Evolutionary conservation across 441 rosid genomes (phyloP), one percentile per base, ranked within the genome.

Genomic region (Caryocar brasiliense): DNA sequence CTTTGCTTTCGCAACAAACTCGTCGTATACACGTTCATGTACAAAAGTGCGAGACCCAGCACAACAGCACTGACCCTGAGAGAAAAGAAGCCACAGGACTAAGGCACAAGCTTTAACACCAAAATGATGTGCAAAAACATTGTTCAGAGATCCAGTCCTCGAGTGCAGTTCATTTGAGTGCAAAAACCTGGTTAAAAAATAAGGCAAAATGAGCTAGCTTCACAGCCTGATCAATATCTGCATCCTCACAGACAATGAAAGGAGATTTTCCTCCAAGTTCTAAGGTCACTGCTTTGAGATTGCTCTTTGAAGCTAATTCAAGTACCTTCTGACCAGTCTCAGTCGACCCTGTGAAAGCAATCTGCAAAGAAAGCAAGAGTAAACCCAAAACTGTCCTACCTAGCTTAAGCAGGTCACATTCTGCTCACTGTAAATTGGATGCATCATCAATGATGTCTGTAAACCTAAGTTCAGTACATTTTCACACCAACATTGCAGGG

Each of bases 201-300:
- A 87, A 70, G 23, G 96, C 90, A 54, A 76, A 78, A 63, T 80
- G 93, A 7, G 93, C 93, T 40, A 70, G 82, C 68, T 83, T 90
- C 42, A 80, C 93, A 51, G 85, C 90, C 42, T 76, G 56, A 44
- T 86, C 73, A 2, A 86, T 3, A 23, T 86, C 81, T 56, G 90
- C 93, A 65, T 86, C 96, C 48, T 80, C 90, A 0, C 74, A 83
- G 27, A 86, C 73, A 3, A 86, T 82, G 70, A 83, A 78, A 15
- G 96, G 96, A 22, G 96, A 84, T 59, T 86, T 86, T 40, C 96
- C 90, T 47, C 96, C 96, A 23, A 86, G 96, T 66, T 86, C 93
- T 10, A 86, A 48, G 7, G 90, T 83, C 24, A 84, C 93, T 3
- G 87, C 70, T 59, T 86, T 86, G 12, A 86, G 88, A 56, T 86